Evolutionary conservation across 2,329 filamentous ascomycete genomes (phyloP), one percentile per base, ranked within the genome.

Genomic region (Calonectria pauciramosa): DNA sequence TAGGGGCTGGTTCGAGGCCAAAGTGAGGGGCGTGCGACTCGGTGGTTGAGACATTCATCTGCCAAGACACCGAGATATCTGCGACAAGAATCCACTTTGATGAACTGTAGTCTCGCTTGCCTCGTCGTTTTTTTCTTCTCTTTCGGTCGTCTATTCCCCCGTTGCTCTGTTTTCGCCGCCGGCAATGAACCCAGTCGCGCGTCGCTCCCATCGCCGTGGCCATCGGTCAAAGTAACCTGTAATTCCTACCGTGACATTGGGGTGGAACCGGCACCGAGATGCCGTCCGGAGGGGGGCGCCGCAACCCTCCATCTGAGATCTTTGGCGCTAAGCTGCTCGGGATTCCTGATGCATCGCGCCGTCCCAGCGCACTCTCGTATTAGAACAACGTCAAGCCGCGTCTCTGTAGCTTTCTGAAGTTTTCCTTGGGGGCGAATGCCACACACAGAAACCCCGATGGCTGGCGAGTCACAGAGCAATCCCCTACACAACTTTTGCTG

Each of bases 21-120:
- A 14, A 13, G 23, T 28, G 18, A 13, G 41, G 32, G 34, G 49
- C 5, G 30, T 41, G n/a, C 13, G 18, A 67, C 60, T 49, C 28
- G 26, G 41, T 49, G 26, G 26, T 49, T 65, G 60, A 49, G 60
- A 49, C 41, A 47, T 32, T 65, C 38, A 49, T 47, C 60, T 49
- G 28, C 54, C 28, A 63, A 65, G 68, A 70, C 68, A 51, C 68
- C 68, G 68, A 70, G 68, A 70, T 70, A 70, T 70, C 68, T 44
- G 68, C 68, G 68, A 64, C 68, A 60, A 36, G 28, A 64, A 30
- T 20, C 64, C 66, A 28, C 49, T 49, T 14, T 28, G 34, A n/a
- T 16, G 36, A 68, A 38, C 30, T 54, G 49, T 13, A 23, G 23
- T 18, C 14, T 28, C 11, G 16, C 10, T 16, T 16, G 14, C 6